Percentiles rank a stretch among this genome's conserved stretches.
Conservation (phyloP, 2,329 filamentous ascomycete species). For the Botrytis cinerea region DNA sequence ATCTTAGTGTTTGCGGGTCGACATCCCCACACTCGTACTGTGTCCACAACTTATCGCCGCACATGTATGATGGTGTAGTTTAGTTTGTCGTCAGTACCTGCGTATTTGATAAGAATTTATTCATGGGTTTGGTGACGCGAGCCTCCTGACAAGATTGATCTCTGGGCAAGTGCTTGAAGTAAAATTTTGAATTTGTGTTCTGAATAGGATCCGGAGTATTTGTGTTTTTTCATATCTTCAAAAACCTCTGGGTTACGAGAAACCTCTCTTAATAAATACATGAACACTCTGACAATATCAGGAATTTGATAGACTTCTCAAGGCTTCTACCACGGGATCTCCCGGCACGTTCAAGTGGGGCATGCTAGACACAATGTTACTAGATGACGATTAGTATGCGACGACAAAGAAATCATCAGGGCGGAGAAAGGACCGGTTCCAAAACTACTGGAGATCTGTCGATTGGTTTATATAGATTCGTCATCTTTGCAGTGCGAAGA, state of each 20-base stretch:
- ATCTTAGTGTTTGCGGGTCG: conserved; percentile 10
- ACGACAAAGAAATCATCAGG: not conserved
- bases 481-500: not conserved
- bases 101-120: not conserved
- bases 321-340: conserved; percentile 5
- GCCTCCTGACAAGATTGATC: not conserved
- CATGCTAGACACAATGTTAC: not conserved
- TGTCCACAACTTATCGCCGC: conserved; percentile 10
- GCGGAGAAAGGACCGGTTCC: not conserved
- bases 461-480: not conserved
- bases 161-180: not conserved
- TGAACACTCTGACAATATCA: not conserved
- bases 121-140: not conserved
- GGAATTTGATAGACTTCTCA: not conserved
- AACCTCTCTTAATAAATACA: not conserved
- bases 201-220: not conserved
- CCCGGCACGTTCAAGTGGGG: not conserved
- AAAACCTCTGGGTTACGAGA: not conserved
- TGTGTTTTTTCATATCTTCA: not conserved
- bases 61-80: not conserved
- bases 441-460: not conserved
- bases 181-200: not conserved
- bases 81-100: not conserved
- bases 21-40: conserved; percentile 15
- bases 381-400: not conserved